phyloP scores from a whole-genome alignment of 345 rosid genomes.

The Lepidium africanum region DNA sequence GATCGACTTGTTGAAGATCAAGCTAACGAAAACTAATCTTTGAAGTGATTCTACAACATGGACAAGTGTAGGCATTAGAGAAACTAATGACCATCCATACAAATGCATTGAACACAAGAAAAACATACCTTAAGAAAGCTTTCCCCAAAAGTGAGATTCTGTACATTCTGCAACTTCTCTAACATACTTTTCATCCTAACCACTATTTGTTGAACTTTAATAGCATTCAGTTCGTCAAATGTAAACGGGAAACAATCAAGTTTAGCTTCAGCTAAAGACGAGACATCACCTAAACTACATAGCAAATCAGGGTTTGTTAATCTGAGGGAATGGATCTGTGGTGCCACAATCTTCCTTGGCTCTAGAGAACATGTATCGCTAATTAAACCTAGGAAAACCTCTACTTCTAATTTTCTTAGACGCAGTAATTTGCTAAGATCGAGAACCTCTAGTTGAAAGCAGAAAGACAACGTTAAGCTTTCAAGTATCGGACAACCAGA shows the following conservation, averaged over 20 bases:
- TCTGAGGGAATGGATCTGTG: background rate
- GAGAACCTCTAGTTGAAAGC: background rate
- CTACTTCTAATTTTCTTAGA: background rate
- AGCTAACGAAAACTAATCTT: too few relatives aligned
- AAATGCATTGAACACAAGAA: background rate
- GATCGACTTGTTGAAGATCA: too few relatives aligned
- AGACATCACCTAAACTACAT: background rate
- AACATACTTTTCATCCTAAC: background rate
- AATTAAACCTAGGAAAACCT: too few relatives aligned
- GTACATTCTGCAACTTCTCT: background rate
- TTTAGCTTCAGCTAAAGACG: background rate
- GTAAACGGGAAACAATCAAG: background rate
- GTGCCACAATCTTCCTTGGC: background rate
- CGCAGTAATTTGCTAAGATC: background rate
- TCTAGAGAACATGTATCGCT: background rate
- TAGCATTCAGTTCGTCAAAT: background rate
- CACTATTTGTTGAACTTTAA: background rate
- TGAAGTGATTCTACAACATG: too few relatives aligned
- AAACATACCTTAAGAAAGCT: background rate
- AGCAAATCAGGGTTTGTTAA: background rate
- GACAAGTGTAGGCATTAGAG: too few relatives aligned
- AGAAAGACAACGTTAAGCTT: background rate
- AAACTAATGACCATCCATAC: background rate
- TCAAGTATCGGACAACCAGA: background rate
- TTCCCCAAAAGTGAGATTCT: background rate